Base-by-base conservation (phyloP, 495 filamentous ascomycete species). In the Chaetomium fimeti region DNA sequence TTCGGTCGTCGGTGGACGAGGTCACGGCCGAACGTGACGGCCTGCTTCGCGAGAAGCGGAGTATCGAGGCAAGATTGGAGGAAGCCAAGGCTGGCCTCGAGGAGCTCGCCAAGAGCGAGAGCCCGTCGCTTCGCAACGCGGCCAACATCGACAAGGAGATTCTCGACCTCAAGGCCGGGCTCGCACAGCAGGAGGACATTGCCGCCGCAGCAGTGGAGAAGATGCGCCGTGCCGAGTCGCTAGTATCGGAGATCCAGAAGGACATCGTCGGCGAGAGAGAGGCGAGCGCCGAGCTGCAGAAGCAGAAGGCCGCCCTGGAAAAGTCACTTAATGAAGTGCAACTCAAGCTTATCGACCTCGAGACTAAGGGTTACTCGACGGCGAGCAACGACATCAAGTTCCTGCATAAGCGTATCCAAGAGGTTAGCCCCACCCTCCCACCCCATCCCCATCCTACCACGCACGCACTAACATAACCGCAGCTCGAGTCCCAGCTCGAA, bases 301-400 rank as follows among this genome's bases (percentile, higher is more conserved):
- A 93, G 76, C 91, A 98, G 61, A 98, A 97, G 76, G 90, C 91
- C 1, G 84, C 83, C 0, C 77, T 98, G 48, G 95, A 98, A 78
- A 98, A 97, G 79, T 82, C 85, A 28, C 82, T 94, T 61, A 98
- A 92, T 79, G 94, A 98, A 75, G 79, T 93, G 49, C 94, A 98
- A 75, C 81, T 98, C 28, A 85, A 87, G 65, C 86, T 95, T 52
- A 89, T 98, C 47, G 94, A 98, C 66, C 78, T 98, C 51, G 94
- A 98, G 76, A 98, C 94, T 27, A 98, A 97, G 82, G 91, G 92
- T 57, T 98, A 97, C 75, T 92, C 92, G 28, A 93, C 85, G 62
- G 91, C 90, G 51, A 95, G 92, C 71, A 91, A 97, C 64, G 94
- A 98, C 75, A 91, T 98, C 65, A 87, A 92, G 66, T 98, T 98